Conservation (phyloP, 257 asterid genomes). For the Cynanchum wilfordii region DNA sequence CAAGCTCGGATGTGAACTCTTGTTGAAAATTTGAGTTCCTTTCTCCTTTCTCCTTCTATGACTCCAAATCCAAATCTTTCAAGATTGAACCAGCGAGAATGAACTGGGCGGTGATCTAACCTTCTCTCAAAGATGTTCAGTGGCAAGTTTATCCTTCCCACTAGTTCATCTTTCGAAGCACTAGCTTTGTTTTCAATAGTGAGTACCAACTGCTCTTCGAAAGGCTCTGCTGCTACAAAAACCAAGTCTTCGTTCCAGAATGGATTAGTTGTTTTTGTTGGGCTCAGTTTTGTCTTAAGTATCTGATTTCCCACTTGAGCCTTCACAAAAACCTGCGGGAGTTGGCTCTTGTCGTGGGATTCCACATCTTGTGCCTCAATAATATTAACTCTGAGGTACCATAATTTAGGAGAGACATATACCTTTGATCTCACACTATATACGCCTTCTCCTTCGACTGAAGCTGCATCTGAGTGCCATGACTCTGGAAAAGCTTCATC, state of each 20-base stretch:
- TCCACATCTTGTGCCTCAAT: conserved; percentile 69
- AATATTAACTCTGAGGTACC: conserved; percentile 61
- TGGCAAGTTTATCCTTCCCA: conserved; percentile 45
- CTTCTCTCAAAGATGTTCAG: conserved; percentile 43
- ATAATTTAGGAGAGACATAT: conserved; percentile 66
- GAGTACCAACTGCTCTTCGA: conserved; percentile 55
- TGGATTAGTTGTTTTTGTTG: conserved; percentile 46
- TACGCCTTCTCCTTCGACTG: conserved; percentile 53
- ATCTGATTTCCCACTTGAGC: conserved; percentile 68
- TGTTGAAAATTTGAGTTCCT: conserved; percentile 53
- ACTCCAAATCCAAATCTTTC: conserved; percentile 55
- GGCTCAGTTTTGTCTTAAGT: conserved; percentile 46
- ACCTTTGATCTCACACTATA: conserved; percentile 61
- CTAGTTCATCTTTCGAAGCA: conserved; percentile 42
- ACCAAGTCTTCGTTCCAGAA: conserved; percentile 72
- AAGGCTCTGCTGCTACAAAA: conserved; percentile 76
- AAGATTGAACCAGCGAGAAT: conserved; percentile 56
- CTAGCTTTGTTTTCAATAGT: conserved; percentile 41
- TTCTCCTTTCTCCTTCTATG: conserved; percentile 50
- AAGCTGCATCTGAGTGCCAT: conserved; percentile 61
- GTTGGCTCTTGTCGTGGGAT: conserved; percentile 45
- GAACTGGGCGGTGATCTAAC: conserved; percentile 51
- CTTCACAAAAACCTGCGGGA: conserved; percentile 55
- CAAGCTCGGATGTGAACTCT: conserved; percentile 54
- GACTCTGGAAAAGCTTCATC: conserved; percentile 72